phyloP scores from a whole-genome alignment of 768 basidiomycete species.

The Amanita muscaria region DNA sequence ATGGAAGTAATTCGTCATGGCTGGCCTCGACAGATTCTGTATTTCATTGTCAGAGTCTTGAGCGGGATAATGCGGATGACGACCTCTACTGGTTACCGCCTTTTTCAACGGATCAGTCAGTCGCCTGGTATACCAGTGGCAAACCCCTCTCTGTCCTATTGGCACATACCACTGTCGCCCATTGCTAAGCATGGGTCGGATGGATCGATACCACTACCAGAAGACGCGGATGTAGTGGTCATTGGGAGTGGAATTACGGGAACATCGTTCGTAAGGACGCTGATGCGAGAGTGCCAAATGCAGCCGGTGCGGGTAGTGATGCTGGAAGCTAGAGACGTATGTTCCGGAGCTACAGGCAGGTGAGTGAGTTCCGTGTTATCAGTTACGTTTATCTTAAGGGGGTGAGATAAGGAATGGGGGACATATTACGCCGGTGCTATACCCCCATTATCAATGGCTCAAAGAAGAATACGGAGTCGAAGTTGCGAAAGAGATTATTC shows the following conservation, averaged over 20 bases:
- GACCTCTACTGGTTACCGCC: neutral
- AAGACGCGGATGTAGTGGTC: conserved; percentile 40
- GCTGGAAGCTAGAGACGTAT: conserved; percentile 73
- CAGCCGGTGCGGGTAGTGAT: conserved; percentile 45
- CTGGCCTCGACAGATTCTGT: neutral
- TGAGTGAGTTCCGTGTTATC: conserved; percentile 19
- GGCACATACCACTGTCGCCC: conserved; percentile 36
- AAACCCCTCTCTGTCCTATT: conserved; percentile 40
- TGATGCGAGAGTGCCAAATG: conserved; percentile 28
- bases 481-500: conserved; percentile 43
- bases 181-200: conserved; percentile 21
- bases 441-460: conserved; percentile 46
- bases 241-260: conserved; percentile 54
- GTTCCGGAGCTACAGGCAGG: conserved; percentile 71
- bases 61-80: neutral
- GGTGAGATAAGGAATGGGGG: conserved; percentile 50
- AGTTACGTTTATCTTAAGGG: too few relatives aligned
- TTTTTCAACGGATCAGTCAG: conserved; percentile 22
- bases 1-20: neutral
- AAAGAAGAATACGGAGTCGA: conserved; percentile 36
- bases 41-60: neutral
- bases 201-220: conserved; percentile 14
- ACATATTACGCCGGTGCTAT: conserved; percentile 52
- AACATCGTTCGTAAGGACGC: conserved; percentile 32
- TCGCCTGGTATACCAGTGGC: conserved; percentile 36